Base-by-base conservation (phyloP, 2,329 filamentous ascomycete genomes). In the Colletotrichum chlorophyti region DNA sequence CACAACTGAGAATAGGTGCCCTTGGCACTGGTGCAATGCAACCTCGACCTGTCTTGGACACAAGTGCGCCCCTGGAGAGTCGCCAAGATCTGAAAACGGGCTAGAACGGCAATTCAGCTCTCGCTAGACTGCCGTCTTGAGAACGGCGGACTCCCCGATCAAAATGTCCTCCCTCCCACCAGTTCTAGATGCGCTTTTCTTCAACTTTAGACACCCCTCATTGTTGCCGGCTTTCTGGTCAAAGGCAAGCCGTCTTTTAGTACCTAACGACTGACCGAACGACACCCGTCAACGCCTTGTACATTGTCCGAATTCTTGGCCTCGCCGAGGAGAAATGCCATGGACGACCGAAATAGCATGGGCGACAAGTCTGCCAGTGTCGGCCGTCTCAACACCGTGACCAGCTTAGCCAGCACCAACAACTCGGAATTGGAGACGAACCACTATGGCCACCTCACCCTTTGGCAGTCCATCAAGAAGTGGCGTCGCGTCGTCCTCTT, bases 391-490 rank as follows among this genome's bases (percentile, higher is more conserved):
- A 17, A 57, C 15, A 26, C 38, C 15, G 52, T 55, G 23, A 48
- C 19, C 32, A 60, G 52, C 45, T 45, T 43, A 32, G 35, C 51
- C 32, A 54, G 42, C 26, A 54, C 51, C 21, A 40, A 17, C 34
- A 49, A 17, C 17, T 43, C 57, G 17, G 42, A 42, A 17, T 45
- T 34, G 21, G 57, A 63, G 17, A 48, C 45, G 2, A 63, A 63
- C 54, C 43, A 46, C 14, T 59, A 55, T 46, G 47, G 40, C 34
- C 53, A 62, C 54, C 54, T 63, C 24, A 63, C 55, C 5, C 42
- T 63, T n/a, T 66, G 61, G 63, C 63, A 66, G n/a, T 65, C 66
- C 21, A 48, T 66, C 31, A 64, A 60, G 48, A 67, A 64, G 43
- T 69, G 64, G 64, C 54, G 55, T 12, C 65, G 63, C 19, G 58